phyloP scores from a whole-genome alignment of 1,139 yeast genomes.

The Saccharomyces hybrid region DNA sequence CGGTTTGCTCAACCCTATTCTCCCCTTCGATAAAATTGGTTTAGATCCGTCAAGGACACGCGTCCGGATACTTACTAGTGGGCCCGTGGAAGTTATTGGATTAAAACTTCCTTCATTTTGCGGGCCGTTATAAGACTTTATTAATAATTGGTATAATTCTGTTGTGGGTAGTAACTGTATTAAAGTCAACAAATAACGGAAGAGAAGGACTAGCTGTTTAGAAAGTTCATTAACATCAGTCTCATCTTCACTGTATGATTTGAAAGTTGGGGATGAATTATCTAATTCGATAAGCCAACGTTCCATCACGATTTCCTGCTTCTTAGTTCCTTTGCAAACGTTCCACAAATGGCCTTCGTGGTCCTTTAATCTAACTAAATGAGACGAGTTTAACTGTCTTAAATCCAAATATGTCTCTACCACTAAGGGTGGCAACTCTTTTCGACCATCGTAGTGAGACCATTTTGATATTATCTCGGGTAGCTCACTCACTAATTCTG shows the following conservation, averaged over 20 bases:
- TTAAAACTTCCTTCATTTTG: constrained; percentile 24
- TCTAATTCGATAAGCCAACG: constrained; percentile 87
- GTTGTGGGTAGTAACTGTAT: constrained; percentile 65
- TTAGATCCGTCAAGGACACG: constrained; percentile 68
- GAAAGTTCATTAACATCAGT: constrained; percentile 10
- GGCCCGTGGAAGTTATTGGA: constrained; percentile 12
- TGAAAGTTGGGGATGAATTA: constrained; percentile 28
- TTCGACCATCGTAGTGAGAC: constrained; percentile 23
- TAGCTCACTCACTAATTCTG: constrained; percentile 9
- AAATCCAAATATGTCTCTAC: constrained; percentile 79
- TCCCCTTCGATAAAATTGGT: constrained; percentile 71
- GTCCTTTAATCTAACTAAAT: constrained; percentile 56
- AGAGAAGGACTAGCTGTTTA: constrained; percentile 54
- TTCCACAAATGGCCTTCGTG: constrained; percentile 41
- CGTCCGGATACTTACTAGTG: constrained; percentile 38
- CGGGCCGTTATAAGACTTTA: constrained; percentile 13
- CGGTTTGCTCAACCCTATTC: constrained; percentile 73
- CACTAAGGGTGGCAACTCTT: constrained; percentile 62
- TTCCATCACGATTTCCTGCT: constrained; percentile 78
- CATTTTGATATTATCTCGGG: constrained; percentile 22
- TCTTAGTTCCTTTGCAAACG: constrained; percentile 48
- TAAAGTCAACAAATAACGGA: constrained; percentile 65
- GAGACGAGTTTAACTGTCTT: constrained; percentile 49
- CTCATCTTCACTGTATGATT: constrained; percentile 13
- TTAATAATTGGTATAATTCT: constrained; percentile 41